Conservation (phyloP, 495 filamentous ascomycete species). For the Hyaloscypha bicolor region DNA sequence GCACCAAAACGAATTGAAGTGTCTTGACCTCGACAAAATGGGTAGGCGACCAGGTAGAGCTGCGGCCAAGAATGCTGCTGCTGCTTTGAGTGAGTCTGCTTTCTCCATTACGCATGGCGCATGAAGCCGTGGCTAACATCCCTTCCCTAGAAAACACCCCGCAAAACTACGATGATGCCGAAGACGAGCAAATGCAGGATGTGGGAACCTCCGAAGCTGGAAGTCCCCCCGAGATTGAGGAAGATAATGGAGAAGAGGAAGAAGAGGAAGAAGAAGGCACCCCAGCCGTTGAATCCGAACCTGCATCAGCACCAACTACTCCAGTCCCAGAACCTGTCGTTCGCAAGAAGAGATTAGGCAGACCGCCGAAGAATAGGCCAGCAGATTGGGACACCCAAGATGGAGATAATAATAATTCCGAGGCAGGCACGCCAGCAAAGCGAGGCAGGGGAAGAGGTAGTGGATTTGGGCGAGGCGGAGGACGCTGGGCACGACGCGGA, state of each 20-base stretch:
- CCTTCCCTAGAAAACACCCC: conserved; percentile 50
- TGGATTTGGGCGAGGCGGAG: conserved; percentile 66
- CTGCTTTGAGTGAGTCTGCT: conserved; percentile 44
- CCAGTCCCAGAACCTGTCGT: conserved; percentile 55
- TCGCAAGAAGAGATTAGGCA: conserved; percentile 78
- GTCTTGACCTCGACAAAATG: conserved; percentile 18
- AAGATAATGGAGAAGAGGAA: conserved; percentile 42
- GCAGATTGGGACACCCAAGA: conserved; percentile 72
- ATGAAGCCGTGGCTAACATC: conserved; percentile 17
- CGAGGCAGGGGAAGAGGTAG: conserved; percentile 71
- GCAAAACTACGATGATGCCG: conserved; percentile 47
- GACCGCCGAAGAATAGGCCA: conserved; percentile 81
- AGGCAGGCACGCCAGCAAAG: conserved; percentile 58
- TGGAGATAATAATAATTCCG: conserved; percentile 50
- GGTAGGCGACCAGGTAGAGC: conserved; percentile 44
- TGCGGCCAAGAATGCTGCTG: conserved; percentile 47
- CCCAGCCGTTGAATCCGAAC: conserved; percentile 43
- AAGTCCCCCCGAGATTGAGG: conserved; percentile 41
- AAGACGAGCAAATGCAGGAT: conserved; percentile 52
- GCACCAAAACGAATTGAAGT: not conserved
- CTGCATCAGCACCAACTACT: conserved; percentile 42
- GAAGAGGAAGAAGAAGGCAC: conserved; percentile 41
- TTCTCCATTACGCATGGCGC: conserved; percentile 9
- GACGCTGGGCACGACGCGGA: conserved; percentile 68
- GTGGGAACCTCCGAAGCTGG: conserved; percentile 26